phyloP scores from a whole-genome alignment of 352 stramenopile genomes.

The Phytophthora foliorum region DNA sequence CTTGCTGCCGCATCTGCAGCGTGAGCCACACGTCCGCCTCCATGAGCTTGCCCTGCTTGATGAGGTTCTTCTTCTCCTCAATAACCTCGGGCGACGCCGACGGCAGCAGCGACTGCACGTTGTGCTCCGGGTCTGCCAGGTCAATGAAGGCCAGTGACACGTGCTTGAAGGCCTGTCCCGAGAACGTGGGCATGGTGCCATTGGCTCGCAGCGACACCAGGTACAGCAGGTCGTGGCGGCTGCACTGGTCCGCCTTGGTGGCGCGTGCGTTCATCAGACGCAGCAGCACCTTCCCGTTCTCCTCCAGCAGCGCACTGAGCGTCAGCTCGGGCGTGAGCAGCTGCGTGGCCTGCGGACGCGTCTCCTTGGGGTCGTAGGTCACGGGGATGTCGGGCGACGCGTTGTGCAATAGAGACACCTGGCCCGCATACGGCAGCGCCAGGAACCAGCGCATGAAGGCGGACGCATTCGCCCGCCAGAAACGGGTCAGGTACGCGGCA shows the following conservation, averaged over 20 bases:
- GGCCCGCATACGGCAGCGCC: constrained; percentile 74
- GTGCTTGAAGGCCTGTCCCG: constrained; percentile 80
- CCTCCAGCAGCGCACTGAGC: constrained; percentile 75
- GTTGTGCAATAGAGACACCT: constrained; percentile 82
- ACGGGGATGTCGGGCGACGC: constrained; percentile 81
- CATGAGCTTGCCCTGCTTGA: constrained; percentile 78
- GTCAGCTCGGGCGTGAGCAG: constrained; percentile 79
- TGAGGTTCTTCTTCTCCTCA: constrained; percentile 70
- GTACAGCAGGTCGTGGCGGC: constrained; percentile 80
- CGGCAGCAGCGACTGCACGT: constrained; percentile 81
- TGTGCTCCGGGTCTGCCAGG: constrained; percentile 72
- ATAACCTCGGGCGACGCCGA: constrained; percentile 66
- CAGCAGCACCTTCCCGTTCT: constrained; percentile 84
- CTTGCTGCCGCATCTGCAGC: constrained; percentile 88
- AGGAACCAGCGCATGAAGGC: constrained; percentile 91
- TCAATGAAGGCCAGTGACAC: constrained; percentile 86
- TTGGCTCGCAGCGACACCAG: constrained; percentile 63
- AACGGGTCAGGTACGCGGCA: constrained; percentile 69
- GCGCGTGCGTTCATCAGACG: constrained; percentile 82
- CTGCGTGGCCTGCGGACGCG: constrained; percentile 66
- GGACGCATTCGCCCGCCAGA: constrained; percentile 79
- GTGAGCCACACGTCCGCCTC: constrained; percentile 89
- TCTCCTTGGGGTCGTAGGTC: constrained; percentile 59
- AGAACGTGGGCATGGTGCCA: constrained; percentile 88
- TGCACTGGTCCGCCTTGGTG: constrained; percentile 75